A percentile compares a stretch with the other conserved stretches of the same genome.
These are phyloP conservation scores for Marasmius tenuissimus DNA, from an alignment of 1,284 basidiomycete species.

Conservation along the genomic window DNA sequence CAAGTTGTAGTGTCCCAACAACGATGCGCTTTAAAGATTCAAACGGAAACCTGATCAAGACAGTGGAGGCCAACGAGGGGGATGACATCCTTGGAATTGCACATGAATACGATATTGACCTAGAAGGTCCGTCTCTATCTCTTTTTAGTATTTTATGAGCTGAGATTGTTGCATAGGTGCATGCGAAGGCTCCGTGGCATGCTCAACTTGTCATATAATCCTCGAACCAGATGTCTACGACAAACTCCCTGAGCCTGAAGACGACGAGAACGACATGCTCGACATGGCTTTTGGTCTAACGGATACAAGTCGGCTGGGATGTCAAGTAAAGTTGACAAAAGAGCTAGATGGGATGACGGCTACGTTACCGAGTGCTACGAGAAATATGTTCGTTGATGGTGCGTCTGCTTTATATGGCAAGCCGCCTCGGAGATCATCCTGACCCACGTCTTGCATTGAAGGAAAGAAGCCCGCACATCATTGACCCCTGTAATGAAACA, in stretches of 20 bases:
- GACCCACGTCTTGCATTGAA: slow-evolving; percentile 3
- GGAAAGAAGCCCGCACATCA: slow-evolving; percentile 27
- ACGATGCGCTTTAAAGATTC: slow-evolving; percentile 89
- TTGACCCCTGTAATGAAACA: background rate
- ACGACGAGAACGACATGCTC: slow-evolving; percentile 98
- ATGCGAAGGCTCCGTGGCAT: slow-evolving; percentile 96
- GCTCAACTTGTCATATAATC: slow-evolving; percentile 97
- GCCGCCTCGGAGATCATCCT: background rate
- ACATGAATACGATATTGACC: slow-evolving; percentile 94
- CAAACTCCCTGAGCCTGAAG: slow-evolving; percentile 85
- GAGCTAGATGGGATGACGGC: slow-evolving; percentile 87
- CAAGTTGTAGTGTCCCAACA: slow-evolving; percentile 30
- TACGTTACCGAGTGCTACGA: slow-evolving; percentile 88
- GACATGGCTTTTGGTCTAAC: slow-evolving; percentile 98
- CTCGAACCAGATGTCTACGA: slow-evolving; percentile 85
- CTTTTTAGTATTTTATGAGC: background rate
- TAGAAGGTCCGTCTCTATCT: slow-evolving; percentile 73
- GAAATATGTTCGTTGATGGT: slow-evolving; percentile 98
- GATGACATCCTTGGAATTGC: slow-evolving; percentile 91
- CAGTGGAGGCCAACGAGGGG: slow-evolving; percentile 90
- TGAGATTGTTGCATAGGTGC: slow-evolving; percentile 59
- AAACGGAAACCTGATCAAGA: slow-evolving; percentile 82
- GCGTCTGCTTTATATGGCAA: slow-evolving; percentile 23
- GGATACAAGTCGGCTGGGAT: slow-evolving; percentile 84
- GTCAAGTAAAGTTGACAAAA: slow-evolving; percentile 83